phyloP scores from a whole-genome alignment of 179 eudicot species.

The Silene noctiflora region DNA sequence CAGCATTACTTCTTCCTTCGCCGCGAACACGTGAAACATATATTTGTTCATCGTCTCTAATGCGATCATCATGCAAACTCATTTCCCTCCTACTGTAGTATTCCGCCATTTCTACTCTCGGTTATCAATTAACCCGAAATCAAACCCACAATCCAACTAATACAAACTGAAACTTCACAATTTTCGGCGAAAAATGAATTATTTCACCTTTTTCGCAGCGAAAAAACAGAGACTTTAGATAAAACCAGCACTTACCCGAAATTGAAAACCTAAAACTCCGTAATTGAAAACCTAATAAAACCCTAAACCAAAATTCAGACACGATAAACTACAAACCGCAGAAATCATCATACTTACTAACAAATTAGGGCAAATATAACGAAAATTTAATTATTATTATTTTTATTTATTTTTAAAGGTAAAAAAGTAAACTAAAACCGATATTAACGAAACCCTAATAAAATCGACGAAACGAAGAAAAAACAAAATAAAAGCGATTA shows the following conservation, averaged over 20 bases:
- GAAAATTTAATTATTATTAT: background rate
- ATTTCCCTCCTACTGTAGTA: constrained; percentile 14
- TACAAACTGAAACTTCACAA: background rate
- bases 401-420: too few relatives aligned
- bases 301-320: background rate
- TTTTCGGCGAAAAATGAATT: background rate
- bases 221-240: constrained; percentile 4
- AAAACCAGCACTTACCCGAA: background rate
- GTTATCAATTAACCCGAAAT: background rate
- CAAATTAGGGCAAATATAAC: background rate
- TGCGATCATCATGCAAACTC: background rate
- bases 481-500: background rate
- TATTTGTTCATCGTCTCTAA: constrained; percentile 7
- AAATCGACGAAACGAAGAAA: background rate
- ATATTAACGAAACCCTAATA: background rate
- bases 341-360: background rate
- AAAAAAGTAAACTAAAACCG: too few relatives aligned
- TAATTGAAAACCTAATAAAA: constrained; percentile 12
- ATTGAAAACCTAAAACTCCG: background rate
- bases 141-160: constrained; percentile 10
- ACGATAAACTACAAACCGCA: background rate
- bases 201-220: constrained; percentile 14
- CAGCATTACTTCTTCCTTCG: constrained; percentile 13
- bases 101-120: constrained; percentile 14
- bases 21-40: background rate